Evolutionary conservation across 306 rosid genomes (phyloP), one percentile per base, ranked within the genome.

Genomic region (Parietaria judaica): DNA sequence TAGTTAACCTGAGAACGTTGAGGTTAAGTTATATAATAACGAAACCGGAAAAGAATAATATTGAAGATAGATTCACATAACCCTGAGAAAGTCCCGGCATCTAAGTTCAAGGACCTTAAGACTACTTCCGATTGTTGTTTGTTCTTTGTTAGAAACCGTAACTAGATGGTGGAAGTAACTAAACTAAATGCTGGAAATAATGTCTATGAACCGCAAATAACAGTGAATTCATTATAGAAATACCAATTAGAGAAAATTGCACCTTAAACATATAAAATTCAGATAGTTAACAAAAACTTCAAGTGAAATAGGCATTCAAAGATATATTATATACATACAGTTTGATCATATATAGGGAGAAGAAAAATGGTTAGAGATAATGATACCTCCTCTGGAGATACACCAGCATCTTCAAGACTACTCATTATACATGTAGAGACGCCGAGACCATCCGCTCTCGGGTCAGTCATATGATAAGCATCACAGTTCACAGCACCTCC

Each of bases 401-500:
- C 97, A 47, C 99, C 99, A 38, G 99, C 87, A 84, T 94, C 97
- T 78, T 86, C 94, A 70, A 94, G 99, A 68, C 87, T 81, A 78
- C 89, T 84, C 80, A 78, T 72, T 58, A 94, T 94, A 83, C 99
- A 94, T 36, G 99, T 66, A 55, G 99, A 94, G 48, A 94, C 99
- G 69, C 99, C 97, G 58, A 94, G 94, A 50, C 99, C 99, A 70
- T 94, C 99, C 17, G 89, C 82, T 83, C 99, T 86, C 41, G 99
- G 99, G 72, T 94, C 99, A 58, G 99, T 88, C 97, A 94, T 94
- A 70, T 94, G 99, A 74, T 94, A 66, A 50, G 99, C 99, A 73
- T 94, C 99, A 81, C 99, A 94, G 57, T 88, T 94, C 57, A 94
- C 84, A 71, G 95, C 95, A 70, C 97, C 99, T 65, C 99, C 99